Evolutionary conservation across 176 grass and related monocot species (phyloP).

Genomic region (Zea mays): DNA sequence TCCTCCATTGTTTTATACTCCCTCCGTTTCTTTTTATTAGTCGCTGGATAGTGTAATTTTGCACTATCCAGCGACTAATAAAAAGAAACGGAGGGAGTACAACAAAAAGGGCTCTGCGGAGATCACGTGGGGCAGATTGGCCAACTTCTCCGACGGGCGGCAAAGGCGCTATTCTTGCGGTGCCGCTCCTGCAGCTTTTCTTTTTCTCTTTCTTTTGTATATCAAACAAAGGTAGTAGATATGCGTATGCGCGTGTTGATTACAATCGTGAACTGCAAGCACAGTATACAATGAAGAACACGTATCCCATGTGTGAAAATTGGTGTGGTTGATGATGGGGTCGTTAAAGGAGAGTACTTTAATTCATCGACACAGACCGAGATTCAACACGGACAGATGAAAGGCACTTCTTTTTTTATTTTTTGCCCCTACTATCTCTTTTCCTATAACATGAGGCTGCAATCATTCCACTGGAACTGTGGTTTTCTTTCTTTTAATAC

Average conservation of each 20-base stretch:
- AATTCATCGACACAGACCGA: background rate
- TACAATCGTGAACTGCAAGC: background rate
- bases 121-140: slow-evolving; percentile 7
- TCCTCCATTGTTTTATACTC: too few species aligned
- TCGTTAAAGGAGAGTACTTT: background rate
- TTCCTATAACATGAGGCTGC: background rate
- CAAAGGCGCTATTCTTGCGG: background rate
- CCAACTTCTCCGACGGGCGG: background rate
- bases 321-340: background rate
- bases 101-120: background rate
- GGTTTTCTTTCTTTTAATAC: too few species aligned
- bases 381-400: slow-evolving; percentile 7
- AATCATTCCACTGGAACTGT: too few species aligned
- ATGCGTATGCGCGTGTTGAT: background rate
- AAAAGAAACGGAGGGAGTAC: too few species aligned
- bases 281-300: slow-evolving; percentile 10
- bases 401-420: background rate
- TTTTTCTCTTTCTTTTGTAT: background rate
- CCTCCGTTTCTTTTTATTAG: too few species aligned
- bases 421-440: background rate
- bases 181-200: background rate
- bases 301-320: slow-evolving; percentile 1
- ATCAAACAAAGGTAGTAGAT: background rate
- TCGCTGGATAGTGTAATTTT: too few species aligned
- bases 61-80: too few species aligned